phyloP scores from a whole-genome alignment of 495 filamentous ascomycete genomes.

The Penicillium herquei region DNA sequence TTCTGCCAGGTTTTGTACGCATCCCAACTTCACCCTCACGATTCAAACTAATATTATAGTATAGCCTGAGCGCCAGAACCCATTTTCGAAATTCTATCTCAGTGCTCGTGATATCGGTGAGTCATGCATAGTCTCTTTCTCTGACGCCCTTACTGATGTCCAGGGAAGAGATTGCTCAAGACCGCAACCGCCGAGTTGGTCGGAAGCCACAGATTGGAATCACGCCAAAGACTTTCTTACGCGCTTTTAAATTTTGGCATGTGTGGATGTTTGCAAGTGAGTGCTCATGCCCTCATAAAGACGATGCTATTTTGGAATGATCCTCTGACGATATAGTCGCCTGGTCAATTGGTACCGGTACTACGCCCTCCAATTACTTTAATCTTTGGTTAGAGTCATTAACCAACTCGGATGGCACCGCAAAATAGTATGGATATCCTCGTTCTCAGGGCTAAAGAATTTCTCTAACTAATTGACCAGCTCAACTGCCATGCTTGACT shows the following conservation, averaged over 20 bases:
- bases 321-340: slow-evolving; percentile 6
- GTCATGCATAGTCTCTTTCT: not conserved
- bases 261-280: slow-evolving; percentile 13
- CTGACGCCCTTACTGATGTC: not conserved
- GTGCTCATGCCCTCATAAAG: not conserved
- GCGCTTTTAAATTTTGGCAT: slow-evolving; percentile 15
- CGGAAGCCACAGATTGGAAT: slow-evolving; percentile 14
- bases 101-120: slow-evolving; percentile 9
- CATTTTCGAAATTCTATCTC: slow-evolving; percentile 11
- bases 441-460: not conserved
- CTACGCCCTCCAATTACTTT: slow-evolving; percentile 14
- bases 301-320: too few relatives aligned
- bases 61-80: slow-evolving; percentile 13
- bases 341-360: slow-evolving; percentile 12
- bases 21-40: not conserved
- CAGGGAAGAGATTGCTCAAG: slow-evolving; percentile 7
- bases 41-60: not conserved
- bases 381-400: slow-evolving; percentile 19
- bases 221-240: slow-evolving; percentile 10
- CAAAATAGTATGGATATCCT: slow-evolving; percentile 10
- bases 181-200: slow-evolving; percentile 9
- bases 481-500: slow-evolving; percentile 17
- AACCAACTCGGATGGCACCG: slow-evolving; percentile 11
- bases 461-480: not conserved
- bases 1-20: slow-evolving; percentile 16